These are phyloP conservation scores for Heliamphora pulchella DNA, from an alignment of 179 eudicot genomes.

Conservation along the genomic window DNA sequence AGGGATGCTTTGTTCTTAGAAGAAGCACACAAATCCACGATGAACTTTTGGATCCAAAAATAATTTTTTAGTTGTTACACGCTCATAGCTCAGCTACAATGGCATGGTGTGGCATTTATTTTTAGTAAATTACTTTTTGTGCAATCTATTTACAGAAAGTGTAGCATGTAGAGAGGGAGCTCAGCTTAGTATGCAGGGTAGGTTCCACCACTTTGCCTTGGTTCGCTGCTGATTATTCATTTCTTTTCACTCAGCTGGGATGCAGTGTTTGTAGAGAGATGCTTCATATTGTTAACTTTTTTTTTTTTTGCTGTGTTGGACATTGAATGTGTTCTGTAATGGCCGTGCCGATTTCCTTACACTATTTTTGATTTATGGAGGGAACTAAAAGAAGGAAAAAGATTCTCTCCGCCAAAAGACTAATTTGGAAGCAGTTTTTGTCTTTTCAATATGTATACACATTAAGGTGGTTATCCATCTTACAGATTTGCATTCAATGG, in stretches of 20 bases:
- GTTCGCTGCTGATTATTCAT: neutral
- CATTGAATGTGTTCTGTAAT: neutral
- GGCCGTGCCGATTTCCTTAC: neutral
- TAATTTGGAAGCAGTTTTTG: neutral
- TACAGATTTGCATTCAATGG: neutral
- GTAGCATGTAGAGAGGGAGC: neutral
- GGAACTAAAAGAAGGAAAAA: neutral
- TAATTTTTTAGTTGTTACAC: too few species aligned
- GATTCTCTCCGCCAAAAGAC: neutral
- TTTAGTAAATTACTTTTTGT: neutral
- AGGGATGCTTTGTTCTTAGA: neutral
- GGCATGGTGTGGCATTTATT: too few species aligned
- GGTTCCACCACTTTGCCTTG: conserved; percentile 10
- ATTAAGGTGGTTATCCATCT: neutral
- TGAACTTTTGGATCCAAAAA: neutral
- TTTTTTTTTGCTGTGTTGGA: neutral
- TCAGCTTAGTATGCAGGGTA: neutral
- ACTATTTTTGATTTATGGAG: neutral
- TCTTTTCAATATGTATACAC: neutral
- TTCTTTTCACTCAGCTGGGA: neutral
- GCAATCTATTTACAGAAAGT: neutral
- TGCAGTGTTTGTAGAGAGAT: neutral
- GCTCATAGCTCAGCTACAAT: too few species aligned
- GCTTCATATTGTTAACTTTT: neutral
- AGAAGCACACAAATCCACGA: neutral